These are phyloP conservation scores for Acacia crassicarpa DNA, from an alignment of 306 rosid species.

Conservation along the genomic window DNA sequence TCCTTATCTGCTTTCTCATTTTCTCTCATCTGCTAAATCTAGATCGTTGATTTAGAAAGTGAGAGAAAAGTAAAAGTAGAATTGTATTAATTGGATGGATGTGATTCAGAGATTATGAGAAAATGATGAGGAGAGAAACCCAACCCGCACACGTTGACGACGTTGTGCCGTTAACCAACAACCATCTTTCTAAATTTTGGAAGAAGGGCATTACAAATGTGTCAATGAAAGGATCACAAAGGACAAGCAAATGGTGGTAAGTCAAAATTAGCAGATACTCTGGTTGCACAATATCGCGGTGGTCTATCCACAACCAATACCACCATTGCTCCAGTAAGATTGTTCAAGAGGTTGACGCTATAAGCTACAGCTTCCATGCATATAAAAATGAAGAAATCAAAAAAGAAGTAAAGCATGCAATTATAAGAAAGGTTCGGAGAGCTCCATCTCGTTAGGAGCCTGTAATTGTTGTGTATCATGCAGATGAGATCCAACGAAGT, in stretches of 20 bases:
- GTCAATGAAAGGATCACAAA: conserved; percentile 22
- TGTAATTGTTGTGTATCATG: conserved; percentile 48
- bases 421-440: conserved; percentile 85
- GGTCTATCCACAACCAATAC: conserved; percentile 12
- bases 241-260: not conserved
- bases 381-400: conserved; percentile 39
- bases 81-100: too few relatives aligned
- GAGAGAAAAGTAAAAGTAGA: too few relatives aligned
- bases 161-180: not conserved
- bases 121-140: too few relatives aligned
- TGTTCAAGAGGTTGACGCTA: conserved; percentile 28
- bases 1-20: too few relatives aligned
- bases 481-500: conserved; percentile 69
- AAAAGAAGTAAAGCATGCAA: conserved; percentile 24
- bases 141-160: not conserved
- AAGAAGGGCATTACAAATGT: conserved; percentile 1
- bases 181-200: not conserved
- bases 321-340: conserved; percentile 29
- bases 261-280: not conserved
- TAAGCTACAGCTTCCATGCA: conserved; percentile 37
- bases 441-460: conserved; percentile 92
- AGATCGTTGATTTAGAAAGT: too few relatives aligned
- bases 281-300: conserved; percentile 21
- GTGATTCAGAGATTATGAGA: too few relatives aligned
- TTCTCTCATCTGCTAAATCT: too few relatives aligned